Conservation (phyloP, 768 basidiomycete genomes). For the Psilocybe sp. region DNA sequence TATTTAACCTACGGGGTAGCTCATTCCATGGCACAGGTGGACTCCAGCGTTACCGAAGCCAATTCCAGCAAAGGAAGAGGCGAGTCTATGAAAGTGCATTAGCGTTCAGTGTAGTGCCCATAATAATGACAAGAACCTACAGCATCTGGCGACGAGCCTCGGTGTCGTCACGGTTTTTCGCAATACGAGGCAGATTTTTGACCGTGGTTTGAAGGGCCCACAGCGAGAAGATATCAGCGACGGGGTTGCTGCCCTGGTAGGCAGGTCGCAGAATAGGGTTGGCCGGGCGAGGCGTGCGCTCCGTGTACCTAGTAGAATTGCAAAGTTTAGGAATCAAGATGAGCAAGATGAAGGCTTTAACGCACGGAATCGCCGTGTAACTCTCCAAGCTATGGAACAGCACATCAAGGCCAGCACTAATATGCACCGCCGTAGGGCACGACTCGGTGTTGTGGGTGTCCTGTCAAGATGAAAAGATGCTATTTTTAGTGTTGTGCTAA, state of each 20-base stretch:
- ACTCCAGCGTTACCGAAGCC: conserved; percentile 95
- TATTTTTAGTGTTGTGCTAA: background rate
- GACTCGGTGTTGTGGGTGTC: conserved; percentile 90
- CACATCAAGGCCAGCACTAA: conserved; percentile 93
- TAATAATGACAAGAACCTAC: conserved; percentile 36
- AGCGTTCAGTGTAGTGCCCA: background rate
- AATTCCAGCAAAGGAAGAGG: conserved; percentile 92
- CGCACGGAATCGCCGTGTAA: conserved; percentile 90
- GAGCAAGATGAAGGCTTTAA: conserved; percentile 6
- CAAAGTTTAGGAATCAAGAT: background rate
- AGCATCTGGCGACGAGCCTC: conserved; percentile 93
- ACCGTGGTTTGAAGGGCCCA: conserved; percentile 93
- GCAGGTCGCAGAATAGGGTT: conserved; percentile 91
- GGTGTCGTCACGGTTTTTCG: conserved; percentile 71
- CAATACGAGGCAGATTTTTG: conserved; percentile 83
- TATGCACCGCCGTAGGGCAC: conserved; percentile 90
- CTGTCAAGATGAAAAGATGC: conserved; percentile 15
- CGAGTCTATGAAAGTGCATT: conserved; percentile 50
- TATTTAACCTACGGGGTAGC: conserved; percentile 63
- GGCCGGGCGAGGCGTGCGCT: conserved; percentile 82
- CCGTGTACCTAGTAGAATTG: conserved; percentile 61
- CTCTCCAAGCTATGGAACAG: conserved; percentile 95
- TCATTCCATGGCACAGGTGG: conserved; percentile 88
- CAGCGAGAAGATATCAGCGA: conserved; percentile 92
- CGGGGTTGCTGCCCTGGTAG: conserved; percentile 91